Evolutionary conservation across 495 filamentous ascomycete species (phyloP), one percentile per base, ranked within the genome.

Genomic region (Neurospora sp.): DNA sequence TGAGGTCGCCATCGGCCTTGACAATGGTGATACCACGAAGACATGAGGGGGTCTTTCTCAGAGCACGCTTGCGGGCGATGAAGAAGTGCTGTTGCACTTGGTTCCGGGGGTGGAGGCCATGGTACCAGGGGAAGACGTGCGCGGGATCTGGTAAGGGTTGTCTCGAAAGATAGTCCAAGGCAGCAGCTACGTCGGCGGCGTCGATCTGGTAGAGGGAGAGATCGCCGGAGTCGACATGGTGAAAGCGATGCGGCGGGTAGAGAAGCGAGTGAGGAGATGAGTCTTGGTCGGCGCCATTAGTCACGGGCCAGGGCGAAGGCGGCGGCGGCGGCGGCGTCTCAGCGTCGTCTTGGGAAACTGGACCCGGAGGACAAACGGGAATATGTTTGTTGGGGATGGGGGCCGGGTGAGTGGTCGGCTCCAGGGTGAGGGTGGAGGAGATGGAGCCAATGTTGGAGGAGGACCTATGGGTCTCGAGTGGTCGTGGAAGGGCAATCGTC

Each of bases 121-220:
- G 96, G 10, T 97, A 86, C 96, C 96, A 99, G n/a, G 96, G 96
- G 77, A 98, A 99, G 75, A 97, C 91, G 73, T 89, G 86, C 11
- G 88, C 85, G 1, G 96, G 90, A 73, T 97, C 92, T 10, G 96
- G 95, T 31, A 98, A 81, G 12, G 92, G 89, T 75, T 96, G 93
- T 4, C 88, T 86, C 0, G 94, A 87, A 72, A 88, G 81, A 74
- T 94, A 87, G 74, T 94, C 88, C 10, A 97, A 75, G 3, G 95
- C 92, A 12, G 89, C 87, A 20, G 88, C 87, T 40, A 98, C 85
- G 8, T 85, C 87, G 31, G 83, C 83, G 41, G 90, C 89, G 78
- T 90, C 88, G 75, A 99, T 90, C 69, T 90, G 86, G 80, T 91
- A 95, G 31, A 98, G 80, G 3, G 88, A 87, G 20, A 91, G 87